Percentiles rank a stretch among this genome's conserved stretches.
These are phyloP conservation scores for Tilletia caries DNA, from an alignment of 1,284 basidiomycete genomes.

Conservation along the genomic window DNA sequence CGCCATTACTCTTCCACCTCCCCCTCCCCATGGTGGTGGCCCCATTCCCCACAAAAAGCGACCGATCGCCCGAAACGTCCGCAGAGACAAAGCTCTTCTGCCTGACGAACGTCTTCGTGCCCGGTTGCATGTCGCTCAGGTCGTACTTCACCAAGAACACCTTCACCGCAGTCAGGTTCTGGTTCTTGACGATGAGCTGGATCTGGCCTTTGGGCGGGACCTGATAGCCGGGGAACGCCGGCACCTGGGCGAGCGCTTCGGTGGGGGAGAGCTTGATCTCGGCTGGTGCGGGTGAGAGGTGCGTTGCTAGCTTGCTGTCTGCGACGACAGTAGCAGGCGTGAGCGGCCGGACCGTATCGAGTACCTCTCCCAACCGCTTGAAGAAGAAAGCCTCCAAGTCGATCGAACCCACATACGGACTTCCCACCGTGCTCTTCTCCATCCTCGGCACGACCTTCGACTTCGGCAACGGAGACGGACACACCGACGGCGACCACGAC, in stretches of 20 bases:
- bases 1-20: not conserved
- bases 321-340: not conserved
- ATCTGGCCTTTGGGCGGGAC: constrained; percentile 59
- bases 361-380: constrained; percentile 17
- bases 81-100: constrained; percentile 29
- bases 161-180: constrained; percentile 55
- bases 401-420: constrained; percentile 54
- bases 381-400: constrained; percentile 52
- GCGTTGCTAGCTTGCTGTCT: too few species aligned
- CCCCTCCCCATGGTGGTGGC: too few species aligned
- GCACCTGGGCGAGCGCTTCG: constrained; percentile 14
- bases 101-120: constrained; percentile 42
- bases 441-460: not conserved
- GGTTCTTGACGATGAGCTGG: constrained; percentile 59
- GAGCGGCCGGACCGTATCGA: not conserved
- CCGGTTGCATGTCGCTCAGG: constrained; percentile 52
- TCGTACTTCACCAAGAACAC: constrained; percentile 60
- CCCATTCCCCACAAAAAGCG: not conserved
- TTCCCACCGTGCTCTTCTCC: constrained; percentile 26
- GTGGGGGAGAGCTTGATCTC: not conserved
- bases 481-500: too few species aligned
- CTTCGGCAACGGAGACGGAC: too few species aligned
- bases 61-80: not conserved
- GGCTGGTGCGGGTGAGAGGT: too few species aligned
- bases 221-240: constrained; percentile 57